Evolutionary conservation across 257 asterid species (phyloP), one percentile per base, ranked within the genome.

Genomic region (Capsicum rhomboideum): DNA sequence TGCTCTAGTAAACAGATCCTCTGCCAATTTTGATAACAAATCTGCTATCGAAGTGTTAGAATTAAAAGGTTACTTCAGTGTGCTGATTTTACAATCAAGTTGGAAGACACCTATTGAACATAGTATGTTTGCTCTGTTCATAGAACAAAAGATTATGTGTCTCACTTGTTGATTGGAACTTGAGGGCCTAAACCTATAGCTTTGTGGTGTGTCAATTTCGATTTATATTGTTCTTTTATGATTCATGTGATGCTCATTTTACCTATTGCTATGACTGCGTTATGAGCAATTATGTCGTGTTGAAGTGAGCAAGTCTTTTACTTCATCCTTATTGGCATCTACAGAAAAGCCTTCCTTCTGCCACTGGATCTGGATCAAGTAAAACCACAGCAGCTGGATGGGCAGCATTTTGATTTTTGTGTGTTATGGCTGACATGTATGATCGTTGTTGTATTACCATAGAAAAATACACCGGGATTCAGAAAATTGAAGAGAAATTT

Each of bases 321-420:
- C n/a, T 49, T 49, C 10, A 50, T 54, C 26, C 46, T 49, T 71
- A n/a, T 83, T 85, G 86, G 82, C 74, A 66, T 88, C 40, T 89
- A 89, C 97, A 96, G 99, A 92, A 90, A 87, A 92, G 84, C 87
- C 99, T 96, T 80, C 99, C 99, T 16, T 71, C 97, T 10, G 63
- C 86, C 44, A 86, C 90, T 18, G 97, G 90, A 87, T 88, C 99
- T 49, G 94, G 89, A 59, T 61, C 96, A 40, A 87, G 89, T 82
- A 92, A 87, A 86, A 77, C 95, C 87, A 86, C 94, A 61, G 97
- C 98, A 85, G 94, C 98, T 82, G 99, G 98, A 85, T 96, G 99
- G 99, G 99, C 99, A 55, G 98, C 99, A 74, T 96, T 96, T 87
- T 94, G 90, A 94, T 78, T 72, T 31, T 86, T 31, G 50, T 46